Percentiles rank a stretch among this genome's conserved stretches.
phyloP scores from a whole-genome alignment of 768 basidiomycete genomes.

The Lactarius vividus region DNA sequence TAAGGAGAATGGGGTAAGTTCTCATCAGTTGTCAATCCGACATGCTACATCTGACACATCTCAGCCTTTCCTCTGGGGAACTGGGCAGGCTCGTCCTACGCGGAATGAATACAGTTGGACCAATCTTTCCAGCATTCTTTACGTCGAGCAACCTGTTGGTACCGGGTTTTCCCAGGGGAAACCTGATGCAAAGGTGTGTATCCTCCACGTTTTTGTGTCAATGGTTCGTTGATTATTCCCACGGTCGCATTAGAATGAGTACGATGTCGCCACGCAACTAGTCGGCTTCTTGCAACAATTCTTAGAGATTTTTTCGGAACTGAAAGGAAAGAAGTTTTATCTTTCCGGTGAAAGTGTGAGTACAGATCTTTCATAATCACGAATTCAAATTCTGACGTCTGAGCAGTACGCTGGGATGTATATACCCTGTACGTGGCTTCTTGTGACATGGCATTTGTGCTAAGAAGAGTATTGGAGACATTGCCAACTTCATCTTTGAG shows the following conservation, averaged over 20 bases:
- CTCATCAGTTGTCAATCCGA: slow-evolving; percentile 19
- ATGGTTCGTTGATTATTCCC: not conserved
- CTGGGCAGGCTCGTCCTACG: slow-evolving; percentile 61
- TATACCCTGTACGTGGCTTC: slow-evolving; percentile 50
- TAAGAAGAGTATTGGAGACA: slow-evolving; percentile 43
- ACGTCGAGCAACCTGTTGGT: slow-evolving; percentile 77
- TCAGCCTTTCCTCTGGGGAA: slow-evolving; percentile 67
- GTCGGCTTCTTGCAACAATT: slow-evolving; percentile 72
- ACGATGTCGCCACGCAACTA: slow-evolving; percentile 54
- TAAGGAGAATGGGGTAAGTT: slow-evolving; percentile 70
- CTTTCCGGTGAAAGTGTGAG: slow-evolving; percentile 74
- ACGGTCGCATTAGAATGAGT: slow-evolving; percentile 41
- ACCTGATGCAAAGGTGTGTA: slow-evolving; percentile 49
- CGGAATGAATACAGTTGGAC: slow-evolving; percentile 74
- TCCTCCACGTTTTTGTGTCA: not conserved
- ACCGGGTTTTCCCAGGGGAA: slow-evolving; percentile 73
- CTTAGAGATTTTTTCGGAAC: slow-evolving; percentile 66
- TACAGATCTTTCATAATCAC: not conserved
- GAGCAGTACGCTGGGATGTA: slow-evolving; percentile 74
- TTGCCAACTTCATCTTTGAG: slow-evolving; percentile 70
- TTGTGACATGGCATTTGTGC: slow-evolving; percentile 19
- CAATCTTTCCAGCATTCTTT: slow-evolving; percentile 70
- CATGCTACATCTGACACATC: not conserved
- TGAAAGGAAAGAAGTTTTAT: slow-evolving; percentile 71
- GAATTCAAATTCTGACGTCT: not conserved